Conservation (phyloP, 192 early-diverging fungal species). For the Backusella parvicylindrica region DNA sequence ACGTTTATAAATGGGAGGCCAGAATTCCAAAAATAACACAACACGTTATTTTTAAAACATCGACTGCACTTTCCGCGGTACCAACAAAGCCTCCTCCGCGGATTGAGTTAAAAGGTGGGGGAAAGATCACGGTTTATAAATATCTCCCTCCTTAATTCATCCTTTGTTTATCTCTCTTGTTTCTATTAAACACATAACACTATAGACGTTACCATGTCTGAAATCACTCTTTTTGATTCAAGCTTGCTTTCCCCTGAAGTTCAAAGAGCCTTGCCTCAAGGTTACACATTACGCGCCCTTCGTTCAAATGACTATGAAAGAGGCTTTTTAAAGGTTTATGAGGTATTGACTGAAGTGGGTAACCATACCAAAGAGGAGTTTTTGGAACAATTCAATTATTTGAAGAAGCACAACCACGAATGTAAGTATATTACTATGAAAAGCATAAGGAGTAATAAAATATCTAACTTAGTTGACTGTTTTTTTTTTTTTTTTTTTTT, state of each 20-base stretch:
- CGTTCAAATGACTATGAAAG: slow-evolving; percentile 69
- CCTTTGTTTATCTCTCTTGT: not conserved
- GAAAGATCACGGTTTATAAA: not conserved
- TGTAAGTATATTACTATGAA: slow-evolving; percentile 37
- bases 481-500: no score
- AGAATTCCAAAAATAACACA: slow-evolving; percentile 1
- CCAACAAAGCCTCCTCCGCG: not conserved
- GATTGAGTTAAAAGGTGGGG: not conserved
- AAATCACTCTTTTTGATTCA: slow-evolving; percentile 56
- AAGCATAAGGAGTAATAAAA: not conserved
- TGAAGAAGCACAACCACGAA: slow-evolving; percentile 75
- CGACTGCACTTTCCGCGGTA: not conserved
- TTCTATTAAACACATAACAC: not conserved
- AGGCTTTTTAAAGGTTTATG: slow-evolving; percentile 59
- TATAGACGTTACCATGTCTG: slow-evolving; percentile 11
- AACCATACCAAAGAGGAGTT: slow-evolving; percentile 64
- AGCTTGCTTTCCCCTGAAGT: slow-evolving; percentile 69
- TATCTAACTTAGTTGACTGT: not conserved
- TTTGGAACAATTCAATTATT: slow-evolving; percentile 55
- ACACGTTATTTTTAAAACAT: slow-evolving; percentile 1
- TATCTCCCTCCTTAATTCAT: not conserved
- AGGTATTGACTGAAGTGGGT: slow-evolving; percentile 74
- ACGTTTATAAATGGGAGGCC: not conserved
- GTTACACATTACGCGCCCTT: slow-evolving; percentile 69
- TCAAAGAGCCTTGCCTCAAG: slow-evolving; percentile 53